Conservation (phyloP, 2,329 filamentous ascomycete species). For the Pseudodiploospora longispora region DNA sequence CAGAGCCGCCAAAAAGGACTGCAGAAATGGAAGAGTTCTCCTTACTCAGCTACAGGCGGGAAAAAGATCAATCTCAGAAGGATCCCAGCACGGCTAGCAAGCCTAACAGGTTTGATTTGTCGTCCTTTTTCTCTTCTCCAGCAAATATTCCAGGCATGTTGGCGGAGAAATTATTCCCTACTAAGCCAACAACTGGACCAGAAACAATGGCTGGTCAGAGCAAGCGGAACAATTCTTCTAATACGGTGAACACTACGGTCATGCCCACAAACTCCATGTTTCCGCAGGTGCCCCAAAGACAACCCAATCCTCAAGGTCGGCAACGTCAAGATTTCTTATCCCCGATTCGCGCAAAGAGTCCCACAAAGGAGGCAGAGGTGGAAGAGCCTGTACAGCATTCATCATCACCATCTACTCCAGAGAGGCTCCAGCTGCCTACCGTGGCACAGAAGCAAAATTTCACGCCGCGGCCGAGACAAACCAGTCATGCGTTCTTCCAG, state of each 20-base stretch:
- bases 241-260: conserved; percentile 11
- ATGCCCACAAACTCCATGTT: conserved; percentile 33
- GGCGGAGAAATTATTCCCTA: conserved; percentile 22
- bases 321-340: conserved; percentile 28
- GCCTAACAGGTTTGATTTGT: conserved; percentile 36
- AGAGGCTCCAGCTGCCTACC: conserved; percentile 23
- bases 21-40: conserved; percentile 35
- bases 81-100: conserved; percentile 17
- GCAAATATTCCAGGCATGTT: conserved; percentile 29
- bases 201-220: conserved; percentile 10
- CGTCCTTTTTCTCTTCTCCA: conserved; percentile 52
- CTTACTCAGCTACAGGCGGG: conserved; percentile 27
- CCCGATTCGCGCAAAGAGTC: conserved; percentile 14
- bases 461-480: conserved; percentile 32
- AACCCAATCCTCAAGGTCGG: conserved; percentile 23
- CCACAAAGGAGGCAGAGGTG: not conserved
- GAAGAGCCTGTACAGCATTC: not conserved
- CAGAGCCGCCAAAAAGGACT: conserved; percentile 8
- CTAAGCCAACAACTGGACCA: conserved; percentile 13
- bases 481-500: conserved; percentile 31
- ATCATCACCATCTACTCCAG: conserved; percentile 22
- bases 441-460: conserved; percentile 43
- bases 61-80: conserved; percentile 7
- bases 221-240: not conserved
- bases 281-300: conserved; percentile 24